These are phyloP conservation scores for Massariosphaeria phaeospora DNA, from an alignment of 495 filamentous ascomycete genomes.

Conservation along the genomic window DNA sequence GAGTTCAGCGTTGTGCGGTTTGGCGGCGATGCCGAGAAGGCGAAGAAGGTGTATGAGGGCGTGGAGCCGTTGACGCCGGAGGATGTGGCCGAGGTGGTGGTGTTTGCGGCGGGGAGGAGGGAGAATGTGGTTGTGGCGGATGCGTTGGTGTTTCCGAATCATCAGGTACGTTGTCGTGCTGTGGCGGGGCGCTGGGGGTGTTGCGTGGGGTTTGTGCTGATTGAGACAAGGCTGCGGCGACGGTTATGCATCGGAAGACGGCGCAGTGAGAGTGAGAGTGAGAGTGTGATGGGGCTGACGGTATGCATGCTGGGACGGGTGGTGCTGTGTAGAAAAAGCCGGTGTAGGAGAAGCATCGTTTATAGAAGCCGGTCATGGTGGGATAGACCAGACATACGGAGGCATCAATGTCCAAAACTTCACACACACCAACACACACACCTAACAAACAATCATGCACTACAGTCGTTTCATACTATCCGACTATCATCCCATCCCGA, in stretches of 20 bases:
- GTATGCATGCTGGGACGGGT: constrained; percentile 38
- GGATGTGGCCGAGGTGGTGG: constrained; percentile 90
- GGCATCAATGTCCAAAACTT: background rate
- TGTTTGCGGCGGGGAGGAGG: constrained; percentile 79
- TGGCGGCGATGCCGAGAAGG: constrained; percentile 86
- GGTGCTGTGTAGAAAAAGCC: constrained; percentile 42
- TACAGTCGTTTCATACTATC: background rate
- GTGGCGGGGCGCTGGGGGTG: background rate
- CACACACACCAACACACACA: background rate
- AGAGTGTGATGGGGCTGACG: background rate
- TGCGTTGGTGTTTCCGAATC: constrained; percentile 83
- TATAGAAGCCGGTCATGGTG: constrained; percentile 2
- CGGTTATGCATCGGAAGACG: constrained; percentile 51
- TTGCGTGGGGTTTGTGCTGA: background rate
- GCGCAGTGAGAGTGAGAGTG: constrained; percentile 3
- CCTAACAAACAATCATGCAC: background rate
- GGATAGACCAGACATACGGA: background rate
- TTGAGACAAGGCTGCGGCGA: constrained; percentile 45
- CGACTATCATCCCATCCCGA: no score
- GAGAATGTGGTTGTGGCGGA: constrained; percentile 97
- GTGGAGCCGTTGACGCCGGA: constrained; percentile 89
- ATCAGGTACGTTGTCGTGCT: constrained; percentile 61
- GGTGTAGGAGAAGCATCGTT: background rate
- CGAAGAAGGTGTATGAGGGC: constrained; percentile 88
- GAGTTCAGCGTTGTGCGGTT: constrained; percentile 95